Base-by-base conservation (phyloP, 257 asterid genomes). In the Coffea eugenioides region DNA sequence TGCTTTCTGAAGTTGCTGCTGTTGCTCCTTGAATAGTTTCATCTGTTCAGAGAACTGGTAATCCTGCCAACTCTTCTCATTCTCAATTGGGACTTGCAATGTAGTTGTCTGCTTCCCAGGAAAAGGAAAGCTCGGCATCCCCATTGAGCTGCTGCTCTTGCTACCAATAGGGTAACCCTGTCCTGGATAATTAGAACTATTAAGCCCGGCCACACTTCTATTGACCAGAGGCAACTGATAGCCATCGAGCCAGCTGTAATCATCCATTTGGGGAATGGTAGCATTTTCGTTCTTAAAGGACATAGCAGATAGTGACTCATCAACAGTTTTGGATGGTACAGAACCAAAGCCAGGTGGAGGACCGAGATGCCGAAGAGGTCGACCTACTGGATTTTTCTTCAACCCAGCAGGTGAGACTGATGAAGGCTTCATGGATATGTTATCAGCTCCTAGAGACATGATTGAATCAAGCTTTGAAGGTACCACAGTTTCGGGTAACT, bases 281-380 rank as follows among this genome's bases (percentile, higher is more conserved):
- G 85, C 51, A 77, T 75, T 80, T 75, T 86, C 96, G 79, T 73
- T 87, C 85, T 82, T 90, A 80, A 84, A 77, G 61, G 91, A 57
- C 79, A 80, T 71, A 74, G 77, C 81, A 86, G 80, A 82, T 67
- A 80, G 41, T n/a, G 90, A 79, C 76, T 91, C 97, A 46, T 88
- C 96, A 27, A 78, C 81, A 49, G 59, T 86, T 95, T 88, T 92
- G 62, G 95, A 80, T 82, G 94, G 92, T 78, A 85, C 87, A 78
- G 94, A 87, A 74, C 95, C 95, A 89, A 96, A 96, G 69, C 99
- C 99, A 84, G 99, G 99, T 16, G 99, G 99, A 13, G 99, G 99
- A 71, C 99, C 99, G 79, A 85, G 46, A 74, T 91, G 98, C 84
- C 99, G 88, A 64, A 88, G 85, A 75, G 98, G 97, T 70, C 98